Conservation (phyloP, 345 rosid species). For the Populus deltoides region DNA sequence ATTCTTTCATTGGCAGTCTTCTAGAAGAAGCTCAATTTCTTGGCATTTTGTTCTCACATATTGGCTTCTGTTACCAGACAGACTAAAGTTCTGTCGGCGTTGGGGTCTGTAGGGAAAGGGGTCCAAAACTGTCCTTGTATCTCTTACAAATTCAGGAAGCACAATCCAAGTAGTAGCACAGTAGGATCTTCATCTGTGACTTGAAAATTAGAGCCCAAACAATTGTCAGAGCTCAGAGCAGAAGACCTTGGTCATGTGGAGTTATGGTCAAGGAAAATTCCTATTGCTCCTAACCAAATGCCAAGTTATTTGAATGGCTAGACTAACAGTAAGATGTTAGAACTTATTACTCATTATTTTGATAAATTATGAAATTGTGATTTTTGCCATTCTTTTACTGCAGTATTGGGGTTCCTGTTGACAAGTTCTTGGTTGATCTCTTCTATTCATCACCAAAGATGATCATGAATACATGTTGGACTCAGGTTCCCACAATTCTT, state of each 20-base stretch:
- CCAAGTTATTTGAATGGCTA: not conserved
- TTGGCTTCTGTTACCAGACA: not conserved
- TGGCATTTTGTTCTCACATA: not conserved
- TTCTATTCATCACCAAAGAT: not conserved
- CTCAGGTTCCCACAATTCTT: not conserved
- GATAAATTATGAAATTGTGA: not conserved
- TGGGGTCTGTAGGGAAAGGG: too few relatives aligned
- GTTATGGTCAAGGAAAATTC: not conserved
- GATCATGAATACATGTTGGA: not conserved
- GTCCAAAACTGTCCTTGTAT: too few relatives aligned
- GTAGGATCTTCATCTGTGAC: not conserved
- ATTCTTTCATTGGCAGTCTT: not conserved
- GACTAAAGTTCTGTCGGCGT: too few relatives aligned
- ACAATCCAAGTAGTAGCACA: not conserved
- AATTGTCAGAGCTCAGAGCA: not conserved
- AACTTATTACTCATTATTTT: not conserved
- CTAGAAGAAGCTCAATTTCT: not conserved
- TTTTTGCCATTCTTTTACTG: not conserved
- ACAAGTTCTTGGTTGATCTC: not conserved
- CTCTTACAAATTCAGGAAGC: not conserved
- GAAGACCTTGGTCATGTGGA: not conserved
- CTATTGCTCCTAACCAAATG: not conserved
- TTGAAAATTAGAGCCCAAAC: not conserved
- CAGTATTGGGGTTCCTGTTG: not conserved
- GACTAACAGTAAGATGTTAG: not conserved